Evolutionary conservation across 306 rosid species (phyloP).

Genomic region (Cucurbita maxima): DNA sequence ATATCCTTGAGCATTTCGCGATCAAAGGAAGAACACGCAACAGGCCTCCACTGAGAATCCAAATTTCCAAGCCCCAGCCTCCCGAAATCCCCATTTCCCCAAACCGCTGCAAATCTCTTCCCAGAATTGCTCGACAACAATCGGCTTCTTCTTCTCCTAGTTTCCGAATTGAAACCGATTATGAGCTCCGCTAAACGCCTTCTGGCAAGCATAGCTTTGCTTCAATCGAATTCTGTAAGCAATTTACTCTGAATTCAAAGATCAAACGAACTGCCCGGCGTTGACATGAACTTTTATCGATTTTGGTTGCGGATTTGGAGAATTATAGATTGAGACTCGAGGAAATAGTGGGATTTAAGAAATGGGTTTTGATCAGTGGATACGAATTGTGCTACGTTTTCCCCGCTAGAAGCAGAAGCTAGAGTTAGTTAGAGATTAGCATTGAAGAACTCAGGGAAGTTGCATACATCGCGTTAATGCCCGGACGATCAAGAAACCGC

Average conservation of each 20-base stretch:
- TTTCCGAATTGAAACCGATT: background rate
- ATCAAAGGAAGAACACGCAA: conserved; percentile 30
- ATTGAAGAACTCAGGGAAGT: background rate
- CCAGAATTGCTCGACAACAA: conserved; percentile 9
- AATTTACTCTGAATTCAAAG: background rate
- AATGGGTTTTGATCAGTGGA: conserved; percentile 1
- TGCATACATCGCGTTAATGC: background rate
- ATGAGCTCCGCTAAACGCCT: background rate
- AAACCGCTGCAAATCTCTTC: conserved; percentile 52
- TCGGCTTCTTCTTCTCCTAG: conserved; percentile 20
- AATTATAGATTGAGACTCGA: background rate
- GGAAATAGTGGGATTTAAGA: background rate
- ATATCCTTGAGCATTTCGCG: conserved; percentile 33
- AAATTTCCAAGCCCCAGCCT: conserved; percentile 65
- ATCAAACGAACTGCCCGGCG: background rate
- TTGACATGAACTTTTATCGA: background rate
- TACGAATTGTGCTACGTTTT: background rate
- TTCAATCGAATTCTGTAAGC: background rate
- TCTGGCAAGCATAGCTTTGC: background rate
- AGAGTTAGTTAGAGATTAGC: background rate
- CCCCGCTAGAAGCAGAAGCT: background rate
- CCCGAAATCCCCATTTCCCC: conserved; percentile 90
- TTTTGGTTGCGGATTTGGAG: background rate
- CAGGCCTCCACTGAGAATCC: conserved; percentile 79
- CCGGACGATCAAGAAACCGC: no score